Conservation (phyloP, 345 rosid genomes). For the Mallotus nudiflorus region DNA sequence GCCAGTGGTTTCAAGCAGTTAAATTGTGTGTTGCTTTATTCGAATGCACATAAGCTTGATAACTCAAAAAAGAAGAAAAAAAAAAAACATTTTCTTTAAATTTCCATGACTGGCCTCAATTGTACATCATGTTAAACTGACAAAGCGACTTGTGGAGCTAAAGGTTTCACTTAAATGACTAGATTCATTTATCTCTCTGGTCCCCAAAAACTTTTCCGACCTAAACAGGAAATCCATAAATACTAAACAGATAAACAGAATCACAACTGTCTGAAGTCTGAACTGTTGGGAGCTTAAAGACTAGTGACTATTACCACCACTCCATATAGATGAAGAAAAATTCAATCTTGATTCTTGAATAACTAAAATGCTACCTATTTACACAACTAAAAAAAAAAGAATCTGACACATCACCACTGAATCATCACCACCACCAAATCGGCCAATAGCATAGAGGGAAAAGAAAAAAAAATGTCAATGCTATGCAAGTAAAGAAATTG, state of each 20-base stretch:
- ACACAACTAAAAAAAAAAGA: not conserved
- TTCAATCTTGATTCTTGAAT: constrained; percentile 3
- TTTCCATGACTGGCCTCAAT: not conserved
- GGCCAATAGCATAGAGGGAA: not conserved
- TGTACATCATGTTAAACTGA: not conserved
- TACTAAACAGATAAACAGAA: not conserved
- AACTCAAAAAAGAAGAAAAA: not conserved
- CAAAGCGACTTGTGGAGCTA: not conserved
- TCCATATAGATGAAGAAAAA: not conserved
- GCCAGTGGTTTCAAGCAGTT: not conserved
- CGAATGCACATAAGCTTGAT: not conserved
- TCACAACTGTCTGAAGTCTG: not conserved
- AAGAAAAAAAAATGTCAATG: not conserved
- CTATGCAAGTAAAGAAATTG: not conserved
- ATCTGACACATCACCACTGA: not conserved
- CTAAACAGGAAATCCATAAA: not conserved
- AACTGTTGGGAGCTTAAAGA: not conserved
- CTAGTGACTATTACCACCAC: too few relatives aligned
- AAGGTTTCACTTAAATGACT: not conserved
- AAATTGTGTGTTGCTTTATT: not conserved
- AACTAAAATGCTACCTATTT: not conserved
- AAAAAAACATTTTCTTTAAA: not conserved
- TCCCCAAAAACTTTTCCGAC: not conserved
- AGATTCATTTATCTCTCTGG: not conserved
- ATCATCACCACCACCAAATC: not conserved